Evolutionary conservation across 805 yeast species (phyloP).

Genomic region (Debaryomyces castellii): DNA sequence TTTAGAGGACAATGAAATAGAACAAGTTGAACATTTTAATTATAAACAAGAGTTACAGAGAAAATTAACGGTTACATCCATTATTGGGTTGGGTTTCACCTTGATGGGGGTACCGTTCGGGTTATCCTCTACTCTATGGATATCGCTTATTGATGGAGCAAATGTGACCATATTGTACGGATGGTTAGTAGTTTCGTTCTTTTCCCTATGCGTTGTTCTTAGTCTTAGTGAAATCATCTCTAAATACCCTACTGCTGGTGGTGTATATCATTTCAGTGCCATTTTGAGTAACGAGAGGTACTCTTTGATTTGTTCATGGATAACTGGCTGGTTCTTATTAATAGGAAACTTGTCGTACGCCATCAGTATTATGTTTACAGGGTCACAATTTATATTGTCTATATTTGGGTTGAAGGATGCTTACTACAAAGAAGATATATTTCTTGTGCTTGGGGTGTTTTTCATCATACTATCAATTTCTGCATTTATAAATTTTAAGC

Average conservation of each 20-base stretch:
- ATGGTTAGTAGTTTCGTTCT: conserved; percentile 63
- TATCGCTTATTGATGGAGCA: conserved; percentile 74
- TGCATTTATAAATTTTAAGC: conserved; percentile 61
- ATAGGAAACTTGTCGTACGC: conserved; percentile 80
- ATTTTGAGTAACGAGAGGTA: conserved; percentile 59
- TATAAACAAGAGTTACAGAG: conserved; percentile 72
- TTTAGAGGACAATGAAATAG: conserved; percentile 43
- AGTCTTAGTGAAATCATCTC: conserved; percentile 77
- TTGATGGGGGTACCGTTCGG: conserved; percentile 84
- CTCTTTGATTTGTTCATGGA: conserved; percentile 66
- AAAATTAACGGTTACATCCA: conserved; percentile 65
- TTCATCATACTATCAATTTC: conserved; percentile 56
- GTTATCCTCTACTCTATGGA: conserved; percentile 68
- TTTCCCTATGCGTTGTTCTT: conserved; percentile 62
- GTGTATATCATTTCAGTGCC: conserved; percentile 76
- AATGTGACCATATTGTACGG: conserved; percentile 76
- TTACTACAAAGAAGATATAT: conserved; percentile 56
- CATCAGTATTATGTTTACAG: conserved; percentile 70
- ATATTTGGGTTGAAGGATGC: conserved; percentile 62
- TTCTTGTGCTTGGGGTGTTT: conserved; percentile 57
- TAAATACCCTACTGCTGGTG: conserved; percentile 75
- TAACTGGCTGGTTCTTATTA: conserved; percentile 72
- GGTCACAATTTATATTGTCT: conserved; percentile 70
- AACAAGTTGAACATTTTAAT: conserved; percentile 67
- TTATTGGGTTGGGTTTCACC: conserved; percentile 77